A percentile compares a stretch with the other conserved stretches of the same genome.
Evolutionary conservation across 495 filamentous ascomycete species (phyloP).

Genomic region (Echria macrotheca): DNA sequence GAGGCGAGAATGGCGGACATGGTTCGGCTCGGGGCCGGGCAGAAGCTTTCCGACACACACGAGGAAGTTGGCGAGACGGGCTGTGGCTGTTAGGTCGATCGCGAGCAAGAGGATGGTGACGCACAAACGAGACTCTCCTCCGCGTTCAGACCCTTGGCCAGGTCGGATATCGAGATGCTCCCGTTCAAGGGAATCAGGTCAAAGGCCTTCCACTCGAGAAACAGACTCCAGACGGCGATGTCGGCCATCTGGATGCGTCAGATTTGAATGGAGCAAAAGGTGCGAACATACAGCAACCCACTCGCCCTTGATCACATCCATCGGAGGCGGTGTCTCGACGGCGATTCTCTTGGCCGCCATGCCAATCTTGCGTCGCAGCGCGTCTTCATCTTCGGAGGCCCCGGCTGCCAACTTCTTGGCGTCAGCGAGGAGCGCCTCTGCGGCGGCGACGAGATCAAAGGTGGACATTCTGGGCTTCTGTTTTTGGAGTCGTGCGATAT

Average conservation of each 20-base stretch:
- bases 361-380: conserved; percentile 13
- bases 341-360: conserved; percentile 19
- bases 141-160: conserved; percentile 19
- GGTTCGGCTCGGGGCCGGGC: conserved; percentile 3
- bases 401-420: conserved; percentile 14
- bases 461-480: too few species aligned
- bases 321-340: conserved; percentile 13
- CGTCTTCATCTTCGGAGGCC: not conserved
- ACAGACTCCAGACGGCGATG: conserved; percentile 21
- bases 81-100: not conserved
- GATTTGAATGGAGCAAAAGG: not conserved
- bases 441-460: conserved; percentile 24
- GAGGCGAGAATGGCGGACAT: conserved; percentile 20
- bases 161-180: conserved; percentile 22
- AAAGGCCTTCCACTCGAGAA: conserved; percentile 29
- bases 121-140: conserved; percentile 25
- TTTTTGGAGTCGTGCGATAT: too few species aligned
- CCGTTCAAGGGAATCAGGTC: conserved; percentile 26
- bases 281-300: conserved; percentile 19
- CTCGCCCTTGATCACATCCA: conserved; percentile 22
- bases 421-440: conserved; percentile 19
- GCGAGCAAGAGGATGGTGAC: too few species aligned
- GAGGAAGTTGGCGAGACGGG: conserved; percentile 19
- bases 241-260: conserved; percentile 14
- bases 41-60: conserved; percentile 16